Evolutionary conservation across 306 rosid genomes (phyloP).

Genomic region (Styphnolobium japonicum): DNA sequence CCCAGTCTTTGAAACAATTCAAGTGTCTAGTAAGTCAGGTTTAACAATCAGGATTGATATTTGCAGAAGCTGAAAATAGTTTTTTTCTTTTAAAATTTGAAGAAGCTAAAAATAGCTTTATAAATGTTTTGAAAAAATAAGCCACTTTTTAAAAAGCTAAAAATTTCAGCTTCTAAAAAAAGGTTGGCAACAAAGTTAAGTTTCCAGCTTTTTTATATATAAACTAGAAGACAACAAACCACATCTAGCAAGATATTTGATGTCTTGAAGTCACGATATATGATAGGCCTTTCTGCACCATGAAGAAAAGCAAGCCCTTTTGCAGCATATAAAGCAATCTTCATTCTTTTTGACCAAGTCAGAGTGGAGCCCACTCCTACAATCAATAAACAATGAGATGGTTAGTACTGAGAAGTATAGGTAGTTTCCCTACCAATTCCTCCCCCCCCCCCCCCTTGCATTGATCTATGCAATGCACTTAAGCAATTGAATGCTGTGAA

Average conservation of each 20-base stretch:
- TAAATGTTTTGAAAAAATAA: background rate
- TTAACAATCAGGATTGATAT: slow-evolving; percentile 4
- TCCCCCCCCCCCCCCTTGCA: no score
- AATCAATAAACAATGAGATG: slow-evolving; percentile 32
- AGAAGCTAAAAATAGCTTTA: background rate
- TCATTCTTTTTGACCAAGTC: slow-evolving; percentile 93
- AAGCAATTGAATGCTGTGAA: background rate
- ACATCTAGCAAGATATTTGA: slow-evolving; percentile 87
- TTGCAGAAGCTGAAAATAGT: background rate
- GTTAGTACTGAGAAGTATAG: slow-evolving; percentile 8
- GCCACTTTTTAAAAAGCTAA: background rate
- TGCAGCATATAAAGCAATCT: slow-evolving; percentile 93
- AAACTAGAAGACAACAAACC: slow-evolving; percentile 57
- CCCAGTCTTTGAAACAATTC: background rate
- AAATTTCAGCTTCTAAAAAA: background rate
- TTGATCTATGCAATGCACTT: background rate
- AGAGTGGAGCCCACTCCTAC: slow-evolving; percentile 85
- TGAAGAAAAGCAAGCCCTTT: slow-evolving; percentile 99
- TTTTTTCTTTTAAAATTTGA: background rate
- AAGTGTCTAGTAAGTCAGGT: background rate
- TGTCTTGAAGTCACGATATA: slow-evolving; percentile 98
- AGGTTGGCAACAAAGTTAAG: background rate
- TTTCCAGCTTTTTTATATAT: background rate
- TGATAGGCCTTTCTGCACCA: slow-evolving; percentile 84
- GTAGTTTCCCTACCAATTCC: background rate